These are phyloP conservation scores for Tubosaeta sp. DNA, from an alignment of 768 basidiomycete species.

Conservation along the genomic window DNA sequence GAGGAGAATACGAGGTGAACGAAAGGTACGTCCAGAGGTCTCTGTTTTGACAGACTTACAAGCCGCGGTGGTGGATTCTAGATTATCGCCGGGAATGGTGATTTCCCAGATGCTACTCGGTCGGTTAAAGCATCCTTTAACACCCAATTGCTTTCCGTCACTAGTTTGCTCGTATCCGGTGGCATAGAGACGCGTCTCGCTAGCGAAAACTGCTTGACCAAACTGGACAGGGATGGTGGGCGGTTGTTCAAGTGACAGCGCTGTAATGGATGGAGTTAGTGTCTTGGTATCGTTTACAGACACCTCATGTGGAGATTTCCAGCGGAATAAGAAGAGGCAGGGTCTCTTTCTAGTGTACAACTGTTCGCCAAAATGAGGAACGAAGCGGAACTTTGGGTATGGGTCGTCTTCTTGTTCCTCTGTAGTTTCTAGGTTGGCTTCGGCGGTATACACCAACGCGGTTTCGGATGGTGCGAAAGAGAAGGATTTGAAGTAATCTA, in stretches of 20 bases:
- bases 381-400: slow-evolving; percentile 47
- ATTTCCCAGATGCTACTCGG: slow-evolving; percentile 56
- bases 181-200: slow-evolving; percentile 43
- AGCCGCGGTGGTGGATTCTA: slow-evolving; percentile 9
- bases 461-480: slow-evolving; percentile 52
- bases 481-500: slow-evolving; percentile 51
- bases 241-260: slow-evolving; percentile 11
- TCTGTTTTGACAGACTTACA: slow-evolving; percentile 35
- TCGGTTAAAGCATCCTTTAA: slow-evolving; percentile 58
- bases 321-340: slow-evolving; percentile 50
- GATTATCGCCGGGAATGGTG: slow-evolving; percentile 16
- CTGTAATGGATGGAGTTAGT: slow-evolving; percentile 7
- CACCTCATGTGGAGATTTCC: slow-evolving; percentile 26
- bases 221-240: slow-evolving; percentile 34
- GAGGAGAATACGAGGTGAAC: slow-evolving; percentile 52
- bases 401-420: slow-evolving; percentile 22
- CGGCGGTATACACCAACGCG: slow-evolving; percentile 58
- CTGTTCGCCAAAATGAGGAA: slow-evolving; percentile 61
- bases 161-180: slow-evolving; percentile 58
- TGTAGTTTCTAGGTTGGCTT: slow-evolving; percentile 35
- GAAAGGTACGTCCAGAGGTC: slow-evolving; percentile 41
- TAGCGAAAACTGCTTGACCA: slow-evolving; percentile 54
- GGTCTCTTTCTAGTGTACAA: slow-evolving; percentile 51
- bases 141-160: slow-evolving; percentile 57
- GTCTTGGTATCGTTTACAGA: slow-evolving; percentile 2